Conservation (phyloP, 2,329 filamentous ascomycete species). For the Xylaria sp. region DNA sequence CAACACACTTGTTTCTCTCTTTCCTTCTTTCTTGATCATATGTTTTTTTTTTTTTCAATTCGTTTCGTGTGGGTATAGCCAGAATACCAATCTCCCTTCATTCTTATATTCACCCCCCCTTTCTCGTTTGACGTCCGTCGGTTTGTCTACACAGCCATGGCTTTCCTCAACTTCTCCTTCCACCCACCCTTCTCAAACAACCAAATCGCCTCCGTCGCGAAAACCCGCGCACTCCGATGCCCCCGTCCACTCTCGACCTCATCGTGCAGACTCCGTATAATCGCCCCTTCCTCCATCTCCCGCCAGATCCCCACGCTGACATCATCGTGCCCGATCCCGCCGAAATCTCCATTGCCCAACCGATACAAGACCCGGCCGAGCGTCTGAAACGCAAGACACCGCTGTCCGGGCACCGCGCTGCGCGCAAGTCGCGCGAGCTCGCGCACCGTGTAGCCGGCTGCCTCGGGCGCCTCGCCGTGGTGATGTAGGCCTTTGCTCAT, state of each 20-base stretch:
- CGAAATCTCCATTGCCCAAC: slow-evolving; percentile 67
- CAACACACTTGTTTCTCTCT: neutral
- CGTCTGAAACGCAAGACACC: slow-evolving; percentile 88
- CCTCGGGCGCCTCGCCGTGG: slow-evolving; percentile 85
- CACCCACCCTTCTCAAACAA: slow-evolving; percentile 67
- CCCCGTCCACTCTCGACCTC: slow-evolving; percentile 67
- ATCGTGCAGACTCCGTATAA: slow-evolving; percentile 70
- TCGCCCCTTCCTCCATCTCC: slow-evolving; percentile 67
- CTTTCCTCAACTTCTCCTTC: slow-evolving; percentile 55
- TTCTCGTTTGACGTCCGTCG: neutral
- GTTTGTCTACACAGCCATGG: slow-evolving; percentile 23
- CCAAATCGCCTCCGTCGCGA: slow-evolving; percentile 88
- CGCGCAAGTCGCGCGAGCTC: slow-evolving; percentile 78
- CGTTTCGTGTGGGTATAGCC: no score
- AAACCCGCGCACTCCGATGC: slow-evolving; percentile 75
- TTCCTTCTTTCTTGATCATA: neutral
- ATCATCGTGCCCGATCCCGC: slow-evolving; percentile 58
- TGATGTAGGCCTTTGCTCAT: slow-evolving; percentile 81
- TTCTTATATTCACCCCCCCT: neutral
- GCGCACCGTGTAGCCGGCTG: slow-evolving; percentile 86
- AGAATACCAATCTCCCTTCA: neutral
- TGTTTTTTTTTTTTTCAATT: no score
- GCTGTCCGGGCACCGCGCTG: slow-evolving; percentile 76
- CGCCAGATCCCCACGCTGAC: slow-evolving; percentile 79
- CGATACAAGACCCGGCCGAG: slow-evolving; percentile 80